Base-by-base conservation (phyloP, 306 rosid species). In the Vicia villosa region DNA sequence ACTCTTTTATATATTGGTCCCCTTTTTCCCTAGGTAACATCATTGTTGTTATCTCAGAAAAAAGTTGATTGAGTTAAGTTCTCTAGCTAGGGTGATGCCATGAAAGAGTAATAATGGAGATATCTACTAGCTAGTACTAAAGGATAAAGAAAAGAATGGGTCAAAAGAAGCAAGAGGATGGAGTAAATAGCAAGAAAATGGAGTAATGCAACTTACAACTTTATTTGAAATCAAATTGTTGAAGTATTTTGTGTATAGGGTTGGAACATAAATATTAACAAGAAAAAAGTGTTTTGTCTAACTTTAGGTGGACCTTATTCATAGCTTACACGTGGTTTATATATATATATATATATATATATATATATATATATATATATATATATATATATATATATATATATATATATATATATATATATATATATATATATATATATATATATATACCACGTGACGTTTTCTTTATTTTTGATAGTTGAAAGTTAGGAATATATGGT, bases 181-280 rank as follows among this genome's bases (percentile, higher is more conserved):
- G 78, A 72, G 79, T 80, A 37, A 70, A 74, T 32, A 36, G 55
- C 79, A 75, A 70, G 78, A 65, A 70, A 75, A n/a, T 62, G 4
- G 21, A 9, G 65, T 20, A 41, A 55, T 77, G 20, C 15, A 57
- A 46, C 58, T 55, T 17, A 6, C 21, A 47, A 47, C 6, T 47
- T 47, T 47, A 36, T 45, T 75, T 15, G 1, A 10, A 30, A 45
- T 30, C 21, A 2, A 49, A 45, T 16, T 45, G 17, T 38, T 46
- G 11, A 59, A 47, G 10, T 47, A 13, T 19, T 1, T 28, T 34
- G 1, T 20, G 38, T 60, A n/a, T n/a, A n/a, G 51, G 59, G 47
- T 14, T 60, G 15, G 28, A 43, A 14, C 21, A 24, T 76, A 26
- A 58, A 46, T 24, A 68, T 61, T 4, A 63, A 34, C 60, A 24